These are phyloP conservation scores for Chalciporus pseudorubinellus DNA, from an alignment of 768 basidiomycete genomes.

Conservation along the genomic window DNA sequence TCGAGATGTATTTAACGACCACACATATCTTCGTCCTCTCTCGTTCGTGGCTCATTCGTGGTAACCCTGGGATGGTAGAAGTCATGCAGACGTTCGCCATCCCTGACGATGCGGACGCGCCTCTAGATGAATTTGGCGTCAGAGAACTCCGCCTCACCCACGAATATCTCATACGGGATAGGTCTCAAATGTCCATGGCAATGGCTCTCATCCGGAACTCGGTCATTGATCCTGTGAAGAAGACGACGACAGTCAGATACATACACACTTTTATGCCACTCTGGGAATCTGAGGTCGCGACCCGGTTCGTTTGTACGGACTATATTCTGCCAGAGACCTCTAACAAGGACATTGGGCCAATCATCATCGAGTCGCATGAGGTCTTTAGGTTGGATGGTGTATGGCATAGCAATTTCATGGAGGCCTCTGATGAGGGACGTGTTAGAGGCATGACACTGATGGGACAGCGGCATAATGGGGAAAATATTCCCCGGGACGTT, in stretches of 20 bases:
- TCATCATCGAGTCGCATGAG: too few species aligned
- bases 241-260: conserved; percentile 21
- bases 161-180: conserved; percentile 11
- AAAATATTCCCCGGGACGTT: too few species aligned
- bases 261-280: conserved; percentile 11
- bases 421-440: too few species aligned
- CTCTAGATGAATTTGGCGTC: neutral
- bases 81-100: conserved; percentile 22
- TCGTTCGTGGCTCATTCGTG: conserved; percentile 14
- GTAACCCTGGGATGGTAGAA: conserved; percentile 8
- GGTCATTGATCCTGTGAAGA: conserved; percentile 7
- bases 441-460: conserved; percentile 12
- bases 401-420: conserved; percentile 15
- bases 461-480: neutral
- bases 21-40: conserved; percentile 19
- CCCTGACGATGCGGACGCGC: conserved; percentile 5
- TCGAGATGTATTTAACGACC: conserved; percentile 13
- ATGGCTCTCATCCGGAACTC: conserved; percentile 13
- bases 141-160: conserved; percentile 22
- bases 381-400: conserved; percentile 6
- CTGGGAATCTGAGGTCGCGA: neutral
- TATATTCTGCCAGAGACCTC: conserved; percentile 4
- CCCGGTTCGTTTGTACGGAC: conserved; percentile 17
- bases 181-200: conserved; percentile 4
- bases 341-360: conserved; percentile 4